These are phyloP conservation scores for Colletotrichum ledebouriae DNA, from an alignment of 2,329 filamentous ascomycete species.

Conservation along the genomic window DNA sequence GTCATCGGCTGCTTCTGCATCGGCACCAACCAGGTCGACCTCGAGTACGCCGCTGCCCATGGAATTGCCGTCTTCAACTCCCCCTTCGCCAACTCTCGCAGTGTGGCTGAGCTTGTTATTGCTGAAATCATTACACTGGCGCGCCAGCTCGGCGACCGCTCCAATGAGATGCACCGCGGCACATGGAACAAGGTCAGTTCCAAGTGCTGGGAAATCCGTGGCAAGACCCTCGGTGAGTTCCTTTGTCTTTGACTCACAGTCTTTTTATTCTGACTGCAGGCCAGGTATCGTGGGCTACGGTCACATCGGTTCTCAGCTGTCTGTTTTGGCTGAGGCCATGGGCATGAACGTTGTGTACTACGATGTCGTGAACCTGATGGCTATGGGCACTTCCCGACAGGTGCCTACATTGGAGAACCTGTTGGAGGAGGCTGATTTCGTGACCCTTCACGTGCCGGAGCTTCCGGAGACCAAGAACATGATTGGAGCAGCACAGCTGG, in stretches of 20 bases:
- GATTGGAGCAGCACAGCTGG: conserved; percentile 84
- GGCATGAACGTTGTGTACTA: conserved; percentile 99
- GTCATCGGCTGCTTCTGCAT: conserved; percentile 99
- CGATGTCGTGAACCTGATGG: conserved; percentile 95
- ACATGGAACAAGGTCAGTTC: conserved; percentile 98
- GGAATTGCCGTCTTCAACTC: conserved; percentile 99
- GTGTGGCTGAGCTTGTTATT: conserved; percentile 96
- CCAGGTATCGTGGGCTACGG: conserved; percentile 93
- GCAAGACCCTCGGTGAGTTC: conserved; percentile 86
- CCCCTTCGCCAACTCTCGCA: conserved; percentile 97
- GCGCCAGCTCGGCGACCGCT: conserved; percentile 92
- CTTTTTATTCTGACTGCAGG: conserved; percentile 10
- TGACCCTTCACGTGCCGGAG: conserved; percentile 95
- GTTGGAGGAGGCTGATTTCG: conserved; percentile 86
- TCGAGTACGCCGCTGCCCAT: conserved; percentile 83
- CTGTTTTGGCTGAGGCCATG: conserved; percentile 96
- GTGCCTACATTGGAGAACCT: conserved; percentile 83
- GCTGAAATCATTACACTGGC: conserved; percentile 92
- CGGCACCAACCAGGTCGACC: conserved; percentile 94
- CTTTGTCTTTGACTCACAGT: not conserved
- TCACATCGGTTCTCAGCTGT: conserved; percentile 96
- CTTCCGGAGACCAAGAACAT: conserved; percentile 92
- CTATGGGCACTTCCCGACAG: conserved; percentile 87
- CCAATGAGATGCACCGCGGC: conserved; percentile 92
- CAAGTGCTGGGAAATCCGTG: conserved; percentile 97